Evolutionary conservation across 2,329 filamentous ascomycete genomes (phyloP).

Genomic region (Colletotrichum siamense): DNA sequence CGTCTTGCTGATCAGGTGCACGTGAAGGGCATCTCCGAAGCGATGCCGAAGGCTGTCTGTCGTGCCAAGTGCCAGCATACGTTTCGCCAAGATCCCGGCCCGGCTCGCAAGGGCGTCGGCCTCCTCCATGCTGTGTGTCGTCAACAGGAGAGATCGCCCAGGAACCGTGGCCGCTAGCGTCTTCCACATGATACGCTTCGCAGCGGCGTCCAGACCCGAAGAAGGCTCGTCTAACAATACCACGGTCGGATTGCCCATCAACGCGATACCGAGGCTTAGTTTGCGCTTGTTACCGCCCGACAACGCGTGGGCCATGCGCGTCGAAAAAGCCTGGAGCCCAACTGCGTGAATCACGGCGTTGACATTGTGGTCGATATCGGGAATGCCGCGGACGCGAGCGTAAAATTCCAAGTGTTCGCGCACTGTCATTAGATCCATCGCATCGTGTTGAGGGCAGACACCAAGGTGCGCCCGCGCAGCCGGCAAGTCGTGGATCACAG

Average conservation of each 20-base stretch:
- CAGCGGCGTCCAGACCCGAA: conserved; percentile 87
- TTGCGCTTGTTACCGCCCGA: conserved; percentile 96
- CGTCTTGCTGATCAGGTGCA: conserved; percentile 78
- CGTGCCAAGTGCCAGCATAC: conserved; percentile 85
- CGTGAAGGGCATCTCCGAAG: conserved; percentile 80
- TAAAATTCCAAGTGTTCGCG: conserved; percentile 88
- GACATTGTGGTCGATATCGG: conserved; percentile 79
- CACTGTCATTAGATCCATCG: conserved; percentile 91
- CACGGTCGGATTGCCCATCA: conserved; percentile 91
- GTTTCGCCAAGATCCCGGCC: conserved; percentile 83
- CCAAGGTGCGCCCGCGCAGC: conserved; percentile 79
- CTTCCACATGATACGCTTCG: conserved; percentile 93
- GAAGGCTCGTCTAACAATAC: conserved; percentile 89
- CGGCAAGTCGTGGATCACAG: conserved; percentile 74
- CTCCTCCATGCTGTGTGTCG: conserved; percentile 95
- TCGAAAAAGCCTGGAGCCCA: conserved; percentile 72
- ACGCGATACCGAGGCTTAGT: conserved; percentile 83
- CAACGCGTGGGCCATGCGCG: conserved; percentile 78
- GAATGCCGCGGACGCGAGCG: conserved; percentile 80
- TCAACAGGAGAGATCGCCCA: conserved; percentile 84
- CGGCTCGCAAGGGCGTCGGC: conserved; percentile 85
- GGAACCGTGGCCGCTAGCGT: conserved; percentile 76
- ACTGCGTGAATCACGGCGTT: conserved; percentile 80
- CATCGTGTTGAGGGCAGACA: conserved; percentile 90
- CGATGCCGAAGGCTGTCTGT: conserved; percentile 73